Conservation (phyloP, 805 yeast genomes). For the Candida schatavii region DNA sequence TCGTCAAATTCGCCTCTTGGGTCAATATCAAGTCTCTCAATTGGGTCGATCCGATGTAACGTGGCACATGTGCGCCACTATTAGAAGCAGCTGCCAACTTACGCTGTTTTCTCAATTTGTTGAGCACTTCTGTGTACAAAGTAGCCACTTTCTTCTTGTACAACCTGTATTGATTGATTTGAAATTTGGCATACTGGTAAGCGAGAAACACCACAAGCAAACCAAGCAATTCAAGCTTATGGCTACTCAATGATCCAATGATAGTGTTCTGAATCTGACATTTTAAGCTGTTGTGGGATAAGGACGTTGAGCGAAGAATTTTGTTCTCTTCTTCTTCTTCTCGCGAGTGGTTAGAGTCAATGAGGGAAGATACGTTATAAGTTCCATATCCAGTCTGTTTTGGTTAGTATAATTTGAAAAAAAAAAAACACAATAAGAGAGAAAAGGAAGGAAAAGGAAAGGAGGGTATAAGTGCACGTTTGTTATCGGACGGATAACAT, state of each 20-base stretch:
- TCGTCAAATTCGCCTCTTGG: conserved; percentile 32
- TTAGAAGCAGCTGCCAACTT: conserved; percentile 25
- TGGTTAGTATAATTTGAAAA: conserved; percentile 22
- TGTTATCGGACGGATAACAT: neutral
- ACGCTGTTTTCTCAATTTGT: conserved; percentile 49
- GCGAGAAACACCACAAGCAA: conserved; percentile 15
- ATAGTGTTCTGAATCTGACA: conserved; percentile 57
- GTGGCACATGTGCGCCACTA: conserved; percentile 29
- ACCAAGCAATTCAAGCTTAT: conserved; percentile 18
- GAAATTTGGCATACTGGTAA: conserved; percentile 27
- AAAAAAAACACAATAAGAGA: neutral
- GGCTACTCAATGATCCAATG: conserved; percentile 31
- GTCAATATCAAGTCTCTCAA: conserved; percentile 62
- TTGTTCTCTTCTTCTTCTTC: conserved; percentile 41
- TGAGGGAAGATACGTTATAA: conserved; percentile 18
- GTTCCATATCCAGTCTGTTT: conserved; percentile 3
- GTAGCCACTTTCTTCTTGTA: conserved; percentile 43
- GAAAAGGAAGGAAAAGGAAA: neutral
- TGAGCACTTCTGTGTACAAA: conserved; percentile 46
- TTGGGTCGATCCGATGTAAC: conserved; percentile 67
- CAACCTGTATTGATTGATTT: conserved; percentile 32
- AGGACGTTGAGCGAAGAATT: conserved; percentile 73
- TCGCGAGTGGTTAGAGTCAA: conserved; percentile 38
- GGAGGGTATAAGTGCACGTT: neutral
- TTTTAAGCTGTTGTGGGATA: conserved; percentile 54